These are phyloP conservation scores for Emmonsiellopsis sp. DNA, from an alignment of 2,329 filamentous ascomycete genomes.

Conservation along the genomic window DNA sequence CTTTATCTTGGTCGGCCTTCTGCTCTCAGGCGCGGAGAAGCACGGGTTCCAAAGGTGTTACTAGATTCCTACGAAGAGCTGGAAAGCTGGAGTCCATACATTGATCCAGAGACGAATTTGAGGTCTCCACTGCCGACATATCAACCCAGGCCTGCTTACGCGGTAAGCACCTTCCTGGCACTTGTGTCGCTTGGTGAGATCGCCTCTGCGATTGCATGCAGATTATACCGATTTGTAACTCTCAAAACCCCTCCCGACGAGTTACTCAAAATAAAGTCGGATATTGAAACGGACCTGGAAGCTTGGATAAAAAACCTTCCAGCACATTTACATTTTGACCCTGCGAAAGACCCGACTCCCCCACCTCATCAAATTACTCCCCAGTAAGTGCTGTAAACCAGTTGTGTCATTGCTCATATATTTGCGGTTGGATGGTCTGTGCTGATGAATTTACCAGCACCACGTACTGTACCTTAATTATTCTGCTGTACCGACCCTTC, in stretches of 20 bases:
- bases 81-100: constrained; percentile 37
- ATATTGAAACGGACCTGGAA: not conserved
- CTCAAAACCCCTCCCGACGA: not conserved
- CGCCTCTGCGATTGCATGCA: not conserved
- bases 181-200: not conserved
- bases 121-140: constrained; percentile 19
- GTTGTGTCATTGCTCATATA: not conserved
- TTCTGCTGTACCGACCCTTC: not conserved
- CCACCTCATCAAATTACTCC: not conserved
- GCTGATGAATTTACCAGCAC: not conserved
- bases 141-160: not conserved
- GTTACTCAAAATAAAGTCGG: not conserved
- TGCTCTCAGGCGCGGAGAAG: not conserved
- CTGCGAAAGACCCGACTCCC: not conserved
- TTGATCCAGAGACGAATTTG: constrained; percentile 22
- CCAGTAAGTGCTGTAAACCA: not conserved
- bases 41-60: constrained; percentile 20
- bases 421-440: not conserved
- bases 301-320: not conserved
- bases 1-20: not conserved
- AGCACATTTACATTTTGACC: not conserved
- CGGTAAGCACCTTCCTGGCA: not conserved
- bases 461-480: not conserved
- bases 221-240: not conserved
- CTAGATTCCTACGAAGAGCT: constrained; percentile 37